These are phyloP conservation scores for Thelonectria rubi DNA, from an alignment of 2,329 filamentous ascomycete genomes.

Conservation along the genomic window DNA sequence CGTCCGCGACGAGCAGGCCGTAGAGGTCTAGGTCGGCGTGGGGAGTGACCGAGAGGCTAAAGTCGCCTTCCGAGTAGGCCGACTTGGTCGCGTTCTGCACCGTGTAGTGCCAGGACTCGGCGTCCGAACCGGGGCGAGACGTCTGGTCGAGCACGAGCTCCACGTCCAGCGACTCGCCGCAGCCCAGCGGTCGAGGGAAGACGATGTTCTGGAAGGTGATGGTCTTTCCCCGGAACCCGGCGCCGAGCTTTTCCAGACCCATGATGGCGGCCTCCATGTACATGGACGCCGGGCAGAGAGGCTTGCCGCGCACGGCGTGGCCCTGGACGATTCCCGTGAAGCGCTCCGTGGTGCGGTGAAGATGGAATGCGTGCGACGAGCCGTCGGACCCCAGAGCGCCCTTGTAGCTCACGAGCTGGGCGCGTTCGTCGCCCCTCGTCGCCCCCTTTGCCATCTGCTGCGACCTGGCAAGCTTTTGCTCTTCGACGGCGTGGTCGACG, in stretches of 20 bases:
- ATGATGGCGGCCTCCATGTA: conserved; percentile 35
- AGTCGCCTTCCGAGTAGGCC: conserved; percentile 24
- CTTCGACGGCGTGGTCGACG: conserved; percentile 25
- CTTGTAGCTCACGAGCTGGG: conserved; percentile 22
- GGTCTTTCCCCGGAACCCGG: conserved; percentile 14
- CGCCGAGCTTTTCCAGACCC: conserved; percentile 26
- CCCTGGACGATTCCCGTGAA: conserved; percentile 29
- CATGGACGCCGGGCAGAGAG: conserved; percentile 36
- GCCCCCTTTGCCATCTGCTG: not conserved
- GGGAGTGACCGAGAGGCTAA: conserved; percentile 9
- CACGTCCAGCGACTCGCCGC: conserved; percentile 16
- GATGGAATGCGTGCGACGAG: conserved; percentile 19
- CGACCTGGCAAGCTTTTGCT: not conserved
- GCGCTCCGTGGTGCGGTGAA: conserved; percentile 24
- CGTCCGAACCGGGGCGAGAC: not conserved
- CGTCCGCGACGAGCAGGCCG: conserved; percentile 23
- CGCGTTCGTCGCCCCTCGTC: not conserved
- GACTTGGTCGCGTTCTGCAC: conserved; percentile 18
- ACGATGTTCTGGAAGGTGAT: conserved; percentile 27
- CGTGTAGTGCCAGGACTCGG: conserved; percentile 24
- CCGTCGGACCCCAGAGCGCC: not conserved
- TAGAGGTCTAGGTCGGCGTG: conserved; percentile 26
- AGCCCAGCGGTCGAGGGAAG: conserved; percentile 25
- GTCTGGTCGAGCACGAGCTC: conserved; percentile 16
- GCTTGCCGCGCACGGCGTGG: conserved; percentile 29